Evolutionary conservation across 345 rosid genomes (phyloP), one percentile per base, ranked within the genome.

Genomic region (Heritiera littoralis): DNA sequence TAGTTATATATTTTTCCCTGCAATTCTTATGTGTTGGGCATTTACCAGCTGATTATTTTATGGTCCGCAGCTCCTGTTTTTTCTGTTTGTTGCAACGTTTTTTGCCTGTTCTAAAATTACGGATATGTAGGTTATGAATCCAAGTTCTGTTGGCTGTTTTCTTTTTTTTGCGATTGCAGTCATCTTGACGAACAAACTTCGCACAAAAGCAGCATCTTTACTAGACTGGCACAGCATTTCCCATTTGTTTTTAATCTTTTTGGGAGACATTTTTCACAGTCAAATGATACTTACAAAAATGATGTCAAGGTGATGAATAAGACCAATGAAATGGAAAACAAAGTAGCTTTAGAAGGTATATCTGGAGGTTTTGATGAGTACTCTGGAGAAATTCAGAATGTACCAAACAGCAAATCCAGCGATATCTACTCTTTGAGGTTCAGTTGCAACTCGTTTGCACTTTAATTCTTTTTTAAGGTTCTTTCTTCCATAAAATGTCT

Each of bases 201-300:
- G 54, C 81, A 75, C 71, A 85, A 82, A 73, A 86, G 86, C 80
- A 84, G 82, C 87, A 81, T 93, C 63, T 86, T 95, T 30, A 91
- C 94, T 41, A 90, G 89, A 83, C 83, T 93, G 80, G 93, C 86
- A 23, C 83, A 72, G 79, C 88, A 78, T 85, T 82, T 92, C 69
- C 97, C 98, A 52, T 91, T 87, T 82, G 86, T 93, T 81, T 79
- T 78, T 72, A 86, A 88, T 78, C 58, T 95, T 75, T 85, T 91
- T 43, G 81, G 84, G 81, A 89, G 77, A 63, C 72, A 83, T 7
- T 81, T 79, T 66, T 81, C 79, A 68, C 84, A 85, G 68, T 75
- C 84, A 43, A 66, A 75, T 51, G 83, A 82, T 61, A 60, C 78
- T 61, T 76, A 82, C 76, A 83, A 68, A 76, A 82, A 75, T 54